phyloP scores from a whole-genome alignment of 331 rosid species.

The Spiraea crenata region DNA sequence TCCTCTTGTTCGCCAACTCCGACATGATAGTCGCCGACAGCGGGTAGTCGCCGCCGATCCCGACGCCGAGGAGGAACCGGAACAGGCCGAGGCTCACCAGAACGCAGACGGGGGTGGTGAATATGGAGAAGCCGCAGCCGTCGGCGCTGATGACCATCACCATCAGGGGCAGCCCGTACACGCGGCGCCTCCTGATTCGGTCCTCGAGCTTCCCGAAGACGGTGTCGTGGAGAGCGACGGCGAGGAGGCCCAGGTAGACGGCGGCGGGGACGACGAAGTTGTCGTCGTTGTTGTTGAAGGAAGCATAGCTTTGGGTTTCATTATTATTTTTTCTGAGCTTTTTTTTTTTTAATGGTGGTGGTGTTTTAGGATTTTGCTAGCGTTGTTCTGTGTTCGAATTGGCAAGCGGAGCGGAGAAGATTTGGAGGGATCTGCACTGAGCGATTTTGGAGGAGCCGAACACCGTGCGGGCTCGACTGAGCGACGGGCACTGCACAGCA shows the following conservation, averaged over 20 bases:
- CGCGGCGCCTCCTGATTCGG: slow-evolving; percentile 49
- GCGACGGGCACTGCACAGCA: too few species aligned
- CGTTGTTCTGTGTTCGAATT: too few species aligned
- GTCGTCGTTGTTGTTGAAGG: rapidly evolving
- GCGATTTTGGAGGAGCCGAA: too few species aligned
- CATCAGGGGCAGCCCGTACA: slow-evolving; percentile 54
- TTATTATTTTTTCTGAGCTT: too few species aligned
- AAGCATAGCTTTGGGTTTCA: too few species aligned
- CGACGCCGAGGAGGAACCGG: slow-evolving; percentile 60
- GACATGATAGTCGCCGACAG: slow-evolving; percentile 79
- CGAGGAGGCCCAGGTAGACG: slow-evolving; percentile 38
- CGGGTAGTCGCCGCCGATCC: slow-evolving; percentile 83
- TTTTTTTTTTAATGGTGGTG: too few species aligned
- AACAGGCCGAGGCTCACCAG: slow-evolving; percentile 52
- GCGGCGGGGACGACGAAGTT: slow-evolving; percentile 11
- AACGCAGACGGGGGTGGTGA: slow-evolving; percentile 40
- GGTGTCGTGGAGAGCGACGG: slow-evolving; percentile 45
- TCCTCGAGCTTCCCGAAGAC: slow-evolving; percentile 64
- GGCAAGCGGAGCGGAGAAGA: too few species aligned
- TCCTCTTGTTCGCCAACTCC: slow-evolving; percentile 71
- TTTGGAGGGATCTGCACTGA: too few species aligned
- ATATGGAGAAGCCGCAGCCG: slow-evolving; percentile 65
- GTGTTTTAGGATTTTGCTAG: too few species aligned
- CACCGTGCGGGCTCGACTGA: too few species aligned
- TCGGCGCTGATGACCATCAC: slow-evolving; percentile 53